Evolutionary conservation across 441 rosid species (phyloP).

Genomic region (Pelargonium cotyledonis): DNA sequence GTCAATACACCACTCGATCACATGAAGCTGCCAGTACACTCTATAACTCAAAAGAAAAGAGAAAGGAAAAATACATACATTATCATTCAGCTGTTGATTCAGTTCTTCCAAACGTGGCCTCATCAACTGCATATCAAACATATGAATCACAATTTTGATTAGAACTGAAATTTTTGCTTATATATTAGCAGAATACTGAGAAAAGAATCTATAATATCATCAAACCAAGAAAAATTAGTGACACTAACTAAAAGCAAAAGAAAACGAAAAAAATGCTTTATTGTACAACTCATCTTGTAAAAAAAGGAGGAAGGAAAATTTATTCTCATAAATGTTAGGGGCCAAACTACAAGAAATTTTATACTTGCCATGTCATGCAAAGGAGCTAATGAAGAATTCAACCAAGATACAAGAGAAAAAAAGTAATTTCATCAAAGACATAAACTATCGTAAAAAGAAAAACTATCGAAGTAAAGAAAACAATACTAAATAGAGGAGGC

Average conservation of each 20-base stretch:
- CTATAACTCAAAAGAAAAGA: not conserved
- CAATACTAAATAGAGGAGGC: too few relatives aligned
- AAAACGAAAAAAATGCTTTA: not conserved
- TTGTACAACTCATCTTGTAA: not conserved
- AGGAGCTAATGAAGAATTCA: too few relatives aligned
- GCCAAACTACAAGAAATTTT: not conserved
- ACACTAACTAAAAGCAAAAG: not conserved
- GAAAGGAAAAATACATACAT: conserved; percentile 11
- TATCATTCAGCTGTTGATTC: conserved; percentile 16
- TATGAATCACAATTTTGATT: not conserved
- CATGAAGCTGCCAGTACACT: not conserved
- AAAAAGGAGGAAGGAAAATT: not conserved
- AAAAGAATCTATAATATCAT: not conserved
- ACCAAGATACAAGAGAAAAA: too few relatives aligned
- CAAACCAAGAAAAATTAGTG: not conserved
- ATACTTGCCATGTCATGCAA: too few relatives aligned
- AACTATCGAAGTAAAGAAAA: too few relatives aligned
- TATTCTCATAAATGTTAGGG: not conserved
- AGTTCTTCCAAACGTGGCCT: conserved; percentile 23
- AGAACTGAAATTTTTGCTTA: not conserved
- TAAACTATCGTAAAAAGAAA: too few relatives aligned
- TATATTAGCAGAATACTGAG: not conserved
- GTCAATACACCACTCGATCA: not conserved
- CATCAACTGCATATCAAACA: conserved; percentile 25
- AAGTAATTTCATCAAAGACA: too few relatives aligned